Base-by-base conservation (phyloP, 2,329 filamentous ascomycete genomes). In the Ceratocystis alfenasii region DNA sequence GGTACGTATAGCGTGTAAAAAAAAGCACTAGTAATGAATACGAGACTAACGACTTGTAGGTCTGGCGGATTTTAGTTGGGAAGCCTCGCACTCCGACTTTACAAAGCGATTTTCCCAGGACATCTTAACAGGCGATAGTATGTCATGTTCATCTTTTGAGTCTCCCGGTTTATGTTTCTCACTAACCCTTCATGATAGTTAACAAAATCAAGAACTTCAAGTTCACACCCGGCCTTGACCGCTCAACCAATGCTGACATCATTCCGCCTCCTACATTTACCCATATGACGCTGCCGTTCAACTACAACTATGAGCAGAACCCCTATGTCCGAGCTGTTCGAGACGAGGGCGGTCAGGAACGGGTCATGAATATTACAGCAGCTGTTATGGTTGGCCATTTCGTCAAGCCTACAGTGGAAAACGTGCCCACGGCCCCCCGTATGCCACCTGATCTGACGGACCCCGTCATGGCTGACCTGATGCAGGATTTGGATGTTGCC, bases 11-110 rank as follows among this genome's bases (percentile, higher is more conserved):
- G 25, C 22, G 36, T 25, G 20, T 5, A 28, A 59, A 41, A 22
- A 22, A 22, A 15, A 15, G 3, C 10, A 41, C 36, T 15, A 41
- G 36, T 15, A 12, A 12, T 4, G 36, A 41, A 12, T 12, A 15
- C 3, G 36, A 12, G 22, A 53, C 30, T 64, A 4, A 20, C 45
- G 15, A 5, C 25, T 41, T 28, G 8, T 45, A 84, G 83, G 82
- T 41, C 80, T 95, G 69, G 87, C 90, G 7, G 93, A 97, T 75
- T 95, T 95, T 72, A 90, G 95, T 71, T 93, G 87, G 75, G 85
- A 89, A 25, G 85, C 87, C 63, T 80, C 80, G 15, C 80, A 82
- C 45, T 87, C 87, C 59, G 77, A 82, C 0, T 89, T 95, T 73
- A 84, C 91, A 71, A 80, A 81, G 41, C 83, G 86, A 67, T 85